These are phyloP conservation scores for Dentipellis fragilis DNA, from an alignment of 768 basidiomycete species.

Conservation along the genomic window DNA sequence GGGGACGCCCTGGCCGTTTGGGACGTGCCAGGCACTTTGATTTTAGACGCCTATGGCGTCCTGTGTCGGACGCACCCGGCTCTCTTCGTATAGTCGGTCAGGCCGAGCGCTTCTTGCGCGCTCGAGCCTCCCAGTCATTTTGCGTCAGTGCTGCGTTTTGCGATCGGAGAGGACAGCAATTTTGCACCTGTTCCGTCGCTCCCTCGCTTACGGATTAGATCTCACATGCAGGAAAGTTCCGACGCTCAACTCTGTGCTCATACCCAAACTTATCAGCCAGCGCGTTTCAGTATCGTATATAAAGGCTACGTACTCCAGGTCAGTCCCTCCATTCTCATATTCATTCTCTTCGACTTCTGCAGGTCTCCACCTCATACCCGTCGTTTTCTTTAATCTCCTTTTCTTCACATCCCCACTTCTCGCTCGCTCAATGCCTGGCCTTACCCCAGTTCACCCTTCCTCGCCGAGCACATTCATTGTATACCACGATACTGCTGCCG, in stretches of 20 bases:
- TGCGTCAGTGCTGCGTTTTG: not conserved
- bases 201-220: not conserved
- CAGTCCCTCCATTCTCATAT: not conserved
- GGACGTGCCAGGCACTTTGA: not conserved
- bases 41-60: not conserved
- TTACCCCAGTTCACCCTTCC: constrained; percentile 16
- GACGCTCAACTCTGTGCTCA: not conserved
- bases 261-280: not conserved
- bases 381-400: not conserved
- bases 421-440: constrained; percentile 22
- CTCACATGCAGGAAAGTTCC: not conserved
- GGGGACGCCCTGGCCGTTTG: not conserved
- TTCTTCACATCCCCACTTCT: not conserved
- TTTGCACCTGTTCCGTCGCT: not conserved
- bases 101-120: not conserved
- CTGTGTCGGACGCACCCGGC: not conserved
- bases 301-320: not conserved
- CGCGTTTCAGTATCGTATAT: not conserved
- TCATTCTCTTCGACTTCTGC: not conserved
- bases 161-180: not conserved
- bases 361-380: not conserved
- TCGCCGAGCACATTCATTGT: constrained; percentile 20
- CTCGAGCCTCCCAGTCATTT: not conserved
- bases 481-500: constrained; percentile 29
- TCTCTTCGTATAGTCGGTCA: not conserved